These are phyloP conservation scores for Trichoderma simmonsii DNA, from an alignment of 2,329 filamentous ascomycete genomes.

Conservation along the genomic window DNA sequence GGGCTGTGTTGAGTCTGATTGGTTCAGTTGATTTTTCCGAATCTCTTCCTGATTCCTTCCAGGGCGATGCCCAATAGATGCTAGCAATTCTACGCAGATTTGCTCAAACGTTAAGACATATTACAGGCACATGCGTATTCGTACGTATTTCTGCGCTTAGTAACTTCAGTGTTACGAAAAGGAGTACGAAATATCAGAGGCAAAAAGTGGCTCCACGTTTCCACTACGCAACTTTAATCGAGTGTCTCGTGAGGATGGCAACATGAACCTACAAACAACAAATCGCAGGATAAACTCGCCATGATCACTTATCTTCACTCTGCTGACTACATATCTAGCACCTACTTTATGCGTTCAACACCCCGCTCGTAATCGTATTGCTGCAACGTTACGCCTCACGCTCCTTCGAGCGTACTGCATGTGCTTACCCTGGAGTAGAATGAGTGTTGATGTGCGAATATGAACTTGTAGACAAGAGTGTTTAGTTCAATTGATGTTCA, in stretches of 20 bases:
- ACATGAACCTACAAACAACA: background rate
- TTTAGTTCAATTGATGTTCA: background rate
- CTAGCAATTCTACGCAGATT: background rate
- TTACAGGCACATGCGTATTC: too few species aligned
- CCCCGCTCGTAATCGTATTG: background rate
- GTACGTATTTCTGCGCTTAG: background rate
- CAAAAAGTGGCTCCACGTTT: background rate
- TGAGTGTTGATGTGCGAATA: background rate
- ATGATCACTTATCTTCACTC: background rate
- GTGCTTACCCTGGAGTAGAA: background rate
- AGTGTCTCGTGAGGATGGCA: background rate
- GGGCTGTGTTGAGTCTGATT: background rate
- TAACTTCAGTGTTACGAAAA: background rate
- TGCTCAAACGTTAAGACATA: background rate
- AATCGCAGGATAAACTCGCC: background rate
- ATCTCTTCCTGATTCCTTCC: background rate
- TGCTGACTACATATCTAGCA: background rate
- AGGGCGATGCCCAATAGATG: background rate
- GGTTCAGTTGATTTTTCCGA: background rate
- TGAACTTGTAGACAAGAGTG: background rate
- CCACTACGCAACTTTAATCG: background rate
- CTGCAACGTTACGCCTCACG: background rate
- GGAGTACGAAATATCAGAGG: background rate
- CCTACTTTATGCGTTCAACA: too few species aligned
- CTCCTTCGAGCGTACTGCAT: background rate